Percentiles rank a stretch among this genome's conserved stretches.
Evolutionary conservation across 371 early-diverging fungal genomes (phyloP).

Genomic region (Rhizopus arrhizus): DNA sequence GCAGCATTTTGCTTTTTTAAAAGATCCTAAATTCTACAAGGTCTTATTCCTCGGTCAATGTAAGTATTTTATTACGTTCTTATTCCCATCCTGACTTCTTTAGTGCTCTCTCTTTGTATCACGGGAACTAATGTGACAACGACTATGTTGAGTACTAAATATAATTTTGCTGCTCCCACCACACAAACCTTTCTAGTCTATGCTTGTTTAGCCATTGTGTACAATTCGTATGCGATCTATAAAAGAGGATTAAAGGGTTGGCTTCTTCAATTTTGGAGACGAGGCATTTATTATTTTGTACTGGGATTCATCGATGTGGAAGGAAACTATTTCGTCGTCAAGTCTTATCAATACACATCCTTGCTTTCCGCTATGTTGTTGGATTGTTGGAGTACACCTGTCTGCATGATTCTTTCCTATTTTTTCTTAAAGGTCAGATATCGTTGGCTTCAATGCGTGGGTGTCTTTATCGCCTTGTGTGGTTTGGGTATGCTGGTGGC

Average conservation of each 20-base stretch:
- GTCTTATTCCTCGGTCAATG: conserved; percentile 26
- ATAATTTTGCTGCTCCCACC: conserved; percentile 63
- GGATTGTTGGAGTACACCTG: conserved; percentile 74
- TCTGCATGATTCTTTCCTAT: conserved; percentile 62
- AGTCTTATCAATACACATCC: conserved; percentile 73
- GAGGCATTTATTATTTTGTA: conserved; percentile 53
- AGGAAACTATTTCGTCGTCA: conserved; percentile 77
- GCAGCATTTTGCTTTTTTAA: conserved; percentile 22
- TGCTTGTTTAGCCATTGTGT: conserved; percentile 61
- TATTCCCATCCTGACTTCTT: background rate
- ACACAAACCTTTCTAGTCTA: conserved; percentile 70
- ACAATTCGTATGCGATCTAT: conserved; percentile 57
- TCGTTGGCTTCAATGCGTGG: conserved; percentile 63
- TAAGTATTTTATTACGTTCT: conserved; percentile 9
- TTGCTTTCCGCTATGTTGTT: conserved; percentile 71
- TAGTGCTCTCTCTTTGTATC: conserved; percentile 68
- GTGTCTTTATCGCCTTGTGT: conserved; percentile 63
- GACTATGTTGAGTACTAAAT: conserved; percentile 51
- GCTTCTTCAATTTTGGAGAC: conserved; percentile 47
- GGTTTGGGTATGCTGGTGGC: conserved; percentile 68
- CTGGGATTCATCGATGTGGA: conserved; percentile 73
- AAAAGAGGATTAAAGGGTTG: conserved; percentile 55
- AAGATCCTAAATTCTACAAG: conserved; percentile 22
- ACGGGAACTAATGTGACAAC: conserved; percentile 66
- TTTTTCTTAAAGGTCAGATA: conserved; percentile 62